phyloP scores from a whole-genome alignment of 805 yeast species.

The Pichia paraexigua region DNA sequence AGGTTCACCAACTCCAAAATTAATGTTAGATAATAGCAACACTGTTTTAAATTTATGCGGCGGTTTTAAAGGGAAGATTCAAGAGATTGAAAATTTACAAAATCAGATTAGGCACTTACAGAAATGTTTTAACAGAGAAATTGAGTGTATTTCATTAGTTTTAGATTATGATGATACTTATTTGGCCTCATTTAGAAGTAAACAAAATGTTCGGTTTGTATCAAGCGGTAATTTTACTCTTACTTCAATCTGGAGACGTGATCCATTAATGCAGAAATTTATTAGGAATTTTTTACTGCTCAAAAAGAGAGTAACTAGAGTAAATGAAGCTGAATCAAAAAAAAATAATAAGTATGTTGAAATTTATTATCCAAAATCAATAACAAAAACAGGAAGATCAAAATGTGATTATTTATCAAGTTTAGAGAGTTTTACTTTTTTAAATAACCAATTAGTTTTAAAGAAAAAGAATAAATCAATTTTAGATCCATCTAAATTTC shows the following conservation, averaged over 20 bases:
- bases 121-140: neutral
- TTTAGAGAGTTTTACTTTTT: slow-evolving; percentile 1
- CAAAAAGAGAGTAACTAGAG: neutral
- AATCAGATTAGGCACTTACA: neutral
- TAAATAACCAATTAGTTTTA: neutral
- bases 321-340: neutral
- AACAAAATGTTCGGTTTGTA: slow-evolving; percentile 11
- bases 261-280: slow-evolving; percentile 14
- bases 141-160: slow-evolving; percentile 10
- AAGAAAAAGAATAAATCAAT: neutral
- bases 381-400: neutral
- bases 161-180: slow-evolving; percentile 4
- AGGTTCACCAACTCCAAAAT: neutral
- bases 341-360: neutral
- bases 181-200: slow-evolving; percentile 4
- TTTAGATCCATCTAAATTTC: neutral
- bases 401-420: neutral
- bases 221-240: slow-evolving; percentile 10
- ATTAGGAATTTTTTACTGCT: slow-evolving; percentile 5
- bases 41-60: neutral
- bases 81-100: neutral
- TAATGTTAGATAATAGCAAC: neutral
- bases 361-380: neutral
- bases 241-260: slow-evolving; percentile 12
- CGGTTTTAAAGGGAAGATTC: neutral